A percentile compares a stretch with the other conserved stretches of the same genome.
Conservation (phyloP, 2,329 filamentous ascomycete species). For the Microascus cirrosus region DNA sequence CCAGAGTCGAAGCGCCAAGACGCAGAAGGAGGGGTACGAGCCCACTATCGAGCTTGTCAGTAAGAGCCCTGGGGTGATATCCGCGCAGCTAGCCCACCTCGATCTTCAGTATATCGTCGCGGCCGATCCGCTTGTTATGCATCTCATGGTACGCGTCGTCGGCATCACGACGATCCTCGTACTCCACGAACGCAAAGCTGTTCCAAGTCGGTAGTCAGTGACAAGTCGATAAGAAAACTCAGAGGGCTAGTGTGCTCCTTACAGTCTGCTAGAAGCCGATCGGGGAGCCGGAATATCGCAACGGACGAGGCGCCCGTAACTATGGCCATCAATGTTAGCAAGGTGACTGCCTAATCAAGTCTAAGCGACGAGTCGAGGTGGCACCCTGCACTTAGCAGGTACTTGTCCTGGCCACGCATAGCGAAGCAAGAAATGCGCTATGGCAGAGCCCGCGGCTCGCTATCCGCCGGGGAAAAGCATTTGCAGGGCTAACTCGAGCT, state of each 20-base stretch:
- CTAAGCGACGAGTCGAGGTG: slow-evolving; percentile 1
- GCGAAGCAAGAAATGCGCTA: background rate
- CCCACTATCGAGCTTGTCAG: slow-evolving; percentile 55
- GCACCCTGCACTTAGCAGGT: background rate
- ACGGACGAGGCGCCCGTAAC: slow-evolving; percentile 93
- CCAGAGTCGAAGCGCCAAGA: slow-evolving; percentile 98
- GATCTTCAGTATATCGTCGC: slow-evolving; percentile 93
- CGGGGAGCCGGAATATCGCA: slow-evolving; percentile 97
- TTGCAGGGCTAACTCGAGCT: slow-evolving; percentile 10
- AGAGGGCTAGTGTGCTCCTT: slow-evolving; percentile 32
- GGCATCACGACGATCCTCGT: slow-evolving; percentile 94
- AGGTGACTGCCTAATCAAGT: background rate
- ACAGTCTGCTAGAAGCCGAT: slow-evolving; percentile 91
- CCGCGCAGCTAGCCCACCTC: slow-evolving; percentile 51
- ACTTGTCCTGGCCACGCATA: background rate
- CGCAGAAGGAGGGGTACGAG: slow-evolving; percentile 90
- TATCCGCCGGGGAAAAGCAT: background rate
- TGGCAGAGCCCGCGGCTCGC: background rate
- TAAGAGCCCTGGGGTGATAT: background rate
- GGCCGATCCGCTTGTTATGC: slow-evolving; percentile 97
- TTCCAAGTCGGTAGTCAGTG: background rate
- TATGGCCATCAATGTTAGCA: slow-evolving; percentile 22
- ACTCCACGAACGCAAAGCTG: slow-evolving; percentile 96
- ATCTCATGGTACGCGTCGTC: slow-evolving; percentile 99
- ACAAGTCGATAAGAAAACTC: background rate